Conservation (phyloP, 805 yeast genomes). For the Candida broadrunensis region DNA sequence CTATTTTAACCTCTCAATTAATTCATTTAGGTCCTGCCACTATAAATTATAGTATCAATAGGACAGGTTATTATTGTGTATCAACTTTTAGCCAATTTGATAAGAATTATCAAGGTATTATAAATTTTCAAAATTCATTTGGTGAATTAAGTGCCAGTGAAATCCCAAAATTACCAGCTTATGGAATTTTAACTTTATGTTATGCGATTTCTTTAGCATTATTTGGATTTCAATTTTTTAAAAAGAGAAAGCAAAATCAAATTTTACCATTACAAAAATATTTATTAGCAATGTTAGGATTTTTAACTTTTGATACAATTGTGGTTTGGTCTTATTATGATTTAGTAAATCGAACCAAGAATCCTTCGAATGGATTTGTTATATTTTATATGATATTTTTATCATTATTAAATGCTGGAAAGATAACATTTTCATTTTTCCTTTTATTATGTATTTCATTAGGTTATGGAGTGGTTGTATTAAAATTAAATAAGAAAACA, state of each 20-base stretch:
- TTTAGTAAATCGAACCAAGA: constrained; percentile 59
- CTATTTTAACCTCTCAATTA: constrained; percentile 56
- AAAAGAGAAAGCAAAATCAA: constrained; percentile 71
- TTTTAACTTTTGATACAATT: constrained; percentile 79
- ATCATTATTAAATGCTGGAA: constrained; percentile 74
- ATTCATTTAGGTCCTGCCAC: constrained; percentile 57
- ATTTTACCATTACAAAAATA: constrained; percentile 88
- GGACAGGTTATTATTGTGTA: constrained; percentile 92
- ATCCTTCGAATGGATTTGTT: constrained; percentile 56
- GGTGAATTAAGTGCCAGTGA: constrained; percentile 89
- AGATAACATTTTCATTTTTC: constrained; percentile 86
- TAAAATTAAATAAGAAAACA: constrained; percentile 69
- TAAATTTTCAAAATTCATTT: constrained; percentile 86
- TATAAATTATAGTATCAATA: constrained; percentile 58
- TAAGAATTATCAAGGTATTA: constrained; percentile 57
- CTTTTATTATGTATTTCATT: constrained; percentile 77
- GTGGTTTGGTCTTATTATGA: constrained; percentile 92
- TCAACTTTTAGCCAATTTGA: constrained; percentile 55
- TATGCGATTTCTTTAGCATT: constrained; percentile 80
- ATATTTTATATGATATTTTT: constrained; percentile 70
- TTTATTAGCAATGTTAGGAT: constrained; percentile 78
- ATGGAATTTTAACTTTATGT: constrained; percentile 79
- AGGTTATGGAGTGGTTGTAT: constrained; percentile 93
- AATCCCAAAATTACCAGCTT: constrained; percentile 85
- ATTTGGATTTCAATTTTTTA: constrained; percentile 81